phyloP scores from a whole-genome alignment of 2,329 filamentous ascomycete species.

The Aspergillus pseudoviridinutans region DNA sequence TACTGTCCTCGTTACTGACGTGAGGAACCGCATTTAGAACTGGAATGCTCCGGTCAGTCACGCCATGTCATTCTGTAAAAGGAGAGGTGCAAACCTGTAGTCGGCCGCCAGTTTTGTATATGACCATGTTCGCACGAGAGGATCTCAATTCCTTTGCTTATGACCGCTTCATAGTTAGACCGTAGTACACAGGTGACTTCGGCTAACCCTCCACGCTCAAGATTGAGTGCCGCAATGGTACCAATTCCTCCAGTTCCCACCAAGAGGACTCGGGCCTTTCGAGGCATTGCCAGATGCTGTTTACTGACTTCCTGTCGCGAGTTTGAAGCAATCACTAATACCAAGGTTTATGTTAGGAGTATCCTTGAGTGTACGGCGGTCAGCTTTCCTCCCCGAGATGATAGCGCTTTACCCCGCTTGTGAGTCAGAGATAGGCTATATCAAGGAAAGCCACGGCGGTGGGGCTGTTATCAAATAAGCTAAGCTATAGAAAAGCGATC shows the following conservation, averaged over 20 bases:
- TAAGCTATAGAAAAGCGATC: background rate
- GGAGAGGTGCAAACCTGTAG: constrained; percentile 21
- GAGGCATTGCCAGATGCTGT: background rate
- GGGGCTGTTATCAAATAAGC: background rate
- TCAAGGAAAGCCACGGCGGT: too few species aligned
- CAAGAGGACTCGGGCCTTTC: constrained; percentile 46
- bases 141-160: constrained; percentile 50
- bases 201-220: constrained; percentile 51
- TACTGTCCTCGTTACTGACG: constrained; percentile 17
- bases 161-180: constrained; percentile 52
- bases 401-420: background rate
- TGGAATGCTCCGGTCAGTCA: constrained; percentile 14
- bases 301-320: background rate
- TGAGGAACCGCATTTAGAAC: constrained; percentile 50
- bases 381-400: background rate
- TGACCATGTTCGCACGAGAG: constrained; percentile 54
- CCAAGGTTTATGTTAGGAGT: background rate
- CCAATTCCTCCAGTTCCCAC: constrained; percentile 56
- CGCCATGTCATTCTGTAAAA: background rate
- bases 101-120: constrained; percentile 48
- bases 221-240: constrained; percentile 52
- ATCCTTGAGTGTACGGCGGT: too few species aligned
- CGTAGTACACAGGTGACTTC: constrained; percentile 53
- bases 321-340: background rate
- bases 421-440: background rate